Conservation (phyloP, 495 filamentous ascomycete genomes). For the Penicillium maclennaniae region DNA sequence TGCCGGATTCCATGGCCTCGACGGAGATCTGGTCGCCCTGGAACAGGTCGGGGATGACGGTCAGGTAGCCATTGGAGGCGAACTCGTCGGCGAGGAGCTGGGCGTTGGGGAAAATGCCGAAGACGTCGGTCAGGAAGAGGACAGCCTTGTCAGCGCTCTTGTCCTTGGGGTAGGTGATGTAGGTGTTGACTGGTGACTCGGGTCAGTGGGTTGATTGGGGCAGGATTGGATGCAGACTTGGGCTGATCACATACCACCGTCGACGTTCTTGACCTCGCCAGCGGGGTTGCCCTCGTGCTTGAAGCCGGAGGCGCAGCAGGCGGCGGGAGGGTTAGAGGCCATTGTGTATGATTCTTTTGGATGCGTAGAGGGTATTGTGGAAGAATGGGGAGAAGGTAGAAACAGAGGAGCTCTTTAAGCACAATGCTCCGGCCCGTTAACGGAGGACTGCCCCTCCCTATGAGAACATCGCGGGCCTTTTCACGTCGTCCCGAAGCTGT, state of each 20-base stretch:
- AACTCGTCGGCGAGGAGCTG: constrained; percentile 81
- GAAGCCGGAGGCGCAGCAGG: constrained; percentile 56
- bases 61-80: constrained; percentile 76
- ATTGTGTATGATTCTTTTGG: constrained; percentile 31
- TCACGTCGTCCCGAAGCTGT: background rate
- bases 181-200: constrained; percentile 33
- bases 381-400: background rate
- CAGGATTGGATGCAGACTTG: constrained; percentile 45
- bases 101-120: constrained; percentile 71
- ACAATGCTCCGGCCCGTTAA: background rate
- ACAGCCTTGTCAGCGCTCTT: constrained; percentile 41
- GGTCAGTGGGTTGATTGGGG: background rate
- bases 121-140: constrained; percentile 58
- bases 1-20: constrained; percentile 52
- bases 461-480: background rate
- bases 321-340: constrained; percentile 54
- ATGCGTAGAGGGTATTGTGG: background rate
- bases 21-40: constrained; percentile 59
- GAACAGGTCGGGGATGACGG: constrained; percentile 74
- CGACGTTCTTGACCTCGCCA: constrained; percentile 40
- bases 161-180: constrained; percentile 40
- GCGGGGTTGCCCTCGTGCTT: constrained; percentile 43
- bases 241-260: constrained; percentile 29
- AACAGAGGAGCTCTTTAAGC: background rate
- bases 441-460: constrained; percentile 1